Base-by-base conservation (phyloP, 2,329 filamentous ascomycete genomes). In the Phialophora macrospora region DNA sequence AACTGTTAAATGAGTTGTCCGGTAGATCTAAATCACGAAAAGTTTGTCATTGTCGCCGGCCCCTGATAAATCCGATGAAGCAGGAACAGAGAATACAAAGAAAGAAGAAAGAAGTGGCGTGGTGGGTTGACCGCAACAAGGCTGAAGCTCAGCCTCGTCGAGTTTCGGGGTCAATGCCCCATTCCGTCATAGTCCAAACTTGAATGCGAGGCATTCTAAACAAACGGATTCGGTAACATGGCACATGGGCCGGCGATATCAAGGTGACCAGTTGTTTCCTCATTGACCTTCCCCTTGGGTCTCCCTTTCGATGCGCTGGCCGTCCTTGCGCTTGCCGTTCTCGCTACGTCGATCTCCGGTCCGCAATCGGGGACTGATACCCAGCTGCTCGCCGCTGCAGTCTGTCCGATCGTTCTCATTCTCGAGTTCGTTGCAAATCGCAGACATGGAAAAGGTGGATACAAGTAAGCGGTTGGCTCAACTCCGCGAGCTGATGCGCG, bases 401-500 rank as follows among this genome's bases (percentile, higher is more conserved):
- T 73, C 73, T 20, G 66, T 75, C 38, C 75, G 77, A 67, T 74
- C 75, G 49, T 80, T 80, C 69, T 80, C 78, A 30, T 72, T 71
- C 69, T 77, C 76, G 52, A 70, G 73, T 52, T 72, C 74, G 49
- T 73, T 77, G 65, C 77, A 73, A 68, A 70, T 75, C 51, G 64
- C 80, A 78, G 84, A 88, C 38, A 96, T 95, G 91, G 90, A 87
- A 75, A 87, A 85, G 60, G 88, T 96, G 71, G 83, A 95, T 79
- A 97, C 93, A 41, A 87, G 88, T 62, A 83, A 87, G 68, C 90
- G 92, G 74, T 86, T 99, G 70, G 80, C 87, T 70, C 85, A 87
- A 79, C 85, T 99, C 74, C 87, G 95, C 75, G 83, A 88, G 77
- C 83, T 97, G 76, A 99, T 99, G 95, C 88, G 87, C 80, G 85